These are phyloP conservation scores for Neurospora sublineolata DNA, from an alignment of 495 filamentous ascomycete species.

Conservation along the genomic window DNA sequence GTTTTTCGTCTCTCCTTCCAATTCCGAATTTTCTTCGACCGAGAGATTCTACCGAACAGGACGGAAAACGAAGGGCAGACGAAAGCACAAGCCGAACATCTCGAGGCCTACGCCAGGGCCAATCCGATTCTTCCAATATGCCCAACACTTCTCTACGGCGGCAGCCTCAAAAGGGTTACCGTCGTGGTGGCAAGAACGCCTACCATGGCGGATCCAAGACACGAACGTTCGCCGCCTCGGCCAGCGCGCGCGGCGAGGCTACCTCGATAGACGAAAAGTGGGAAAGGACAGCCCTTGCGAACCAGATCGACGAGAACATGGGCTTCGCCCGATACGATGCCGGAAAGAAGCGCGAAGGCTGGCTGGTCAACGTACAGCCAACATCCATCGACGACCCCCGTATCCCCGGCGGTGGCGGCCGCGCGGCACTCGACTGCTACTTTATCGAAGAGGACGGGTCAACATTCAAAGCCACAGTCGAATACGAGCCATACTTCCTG, in stretches of 20 bases:
- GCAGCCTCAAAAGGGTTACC: conserved; percentile 39
- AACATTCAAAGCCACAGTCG: conserved; percentile 92
- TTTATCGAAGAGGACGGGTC: conserved; percentile 89
- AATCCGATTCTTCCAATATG: conserved; percentile 15
- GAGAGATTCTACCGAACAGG: not conserved
- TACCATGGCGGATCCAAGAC: conserved; percentile 37
- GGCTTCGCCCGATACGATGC: conserved; percentile 89
- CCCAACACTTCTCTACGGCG: conserved; percentile 37
- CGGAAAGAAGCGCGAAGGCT: conserved; percentile 74
- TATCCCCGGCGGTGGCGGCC: conserved; percentile 57
- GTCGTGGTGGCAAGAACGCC: conserved; percentile 40
- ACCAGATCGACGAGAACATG: conserved; percentile 87
- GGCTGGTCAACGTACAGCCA: conserved; percentile 90
- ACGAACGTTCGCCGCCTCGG: conserved; percentile 67
- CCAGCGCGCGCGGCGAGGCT: conserved; percentile 63
- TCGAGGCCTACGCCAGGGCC: not conserved
- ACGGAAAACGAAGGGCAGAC: not conserved
- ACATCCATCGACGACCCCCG: conserved; percentile 80
- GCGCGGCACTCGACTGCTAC: conserved; percentile 90
- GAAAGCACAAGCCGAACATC: not conserved
- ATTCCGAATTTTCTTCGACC: not conserved
- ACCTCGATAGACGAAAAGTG: conserved; percentile 77
- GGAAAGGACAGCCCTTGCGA: conserved; percentile 70
- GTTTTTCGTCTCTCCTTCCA: not conserved
- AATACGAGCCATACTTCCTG: conserved; percentile 94